Evolutionary conservation across 805 yeast species (phyloP).

Genomic region (Lipomyces starkeyi): DNA sequence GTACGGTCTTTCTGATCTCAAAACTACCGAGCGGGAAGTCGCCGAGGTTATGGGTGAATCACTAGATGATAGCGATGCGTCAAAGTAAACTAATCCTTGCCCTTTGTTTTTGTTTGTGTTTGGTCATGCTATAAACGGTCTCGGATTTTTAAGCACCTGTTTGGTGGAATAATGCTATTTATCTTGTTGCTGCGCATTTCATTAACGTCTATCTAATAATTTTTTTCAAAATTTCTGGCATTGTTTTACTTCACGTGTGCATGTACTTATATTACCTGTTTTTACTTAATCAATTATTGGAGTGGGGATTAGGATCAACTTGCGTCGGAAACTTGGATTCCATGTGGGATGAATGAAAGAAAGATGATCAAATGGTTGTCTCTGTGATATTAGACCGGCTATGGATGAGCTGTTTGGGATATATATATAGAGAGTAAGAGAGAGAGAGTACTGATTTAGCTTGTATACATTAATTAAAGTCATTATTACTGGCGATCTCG

Average conservation of each 20-base stretch:
- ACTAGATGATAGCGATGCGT: constrained; percentile 63
- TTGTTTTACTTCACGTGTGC: background rate
- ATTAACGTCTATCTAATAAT: background rate
- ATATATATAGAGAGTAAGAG: too few species aligned
- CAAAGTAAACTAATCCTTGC: constrained; percentile 12
- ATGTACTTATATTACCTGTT: background rate
- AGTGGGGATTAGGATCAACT: background rate
- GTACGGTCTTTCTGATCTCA: constrained; percentile 87
- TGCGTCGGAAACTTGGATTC: background rate
- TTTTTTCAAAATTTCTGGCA: background rate
- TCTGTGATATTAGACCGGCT: background rate
- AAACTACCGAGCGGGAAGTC: constrained; percentile 67
- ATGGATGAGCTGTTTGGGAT: background rate
- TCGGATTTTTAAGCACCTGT: background rate
- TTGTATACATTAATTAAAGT: too few species aligned
- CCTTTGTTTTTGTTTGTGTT: constrained; percentile 1
- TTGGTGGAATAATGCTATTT: background rate
- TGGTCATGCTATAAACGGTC: background rate
- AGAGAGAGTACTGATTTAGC: too few species aligned
- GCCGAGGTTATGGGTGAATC: constrained; percentile 52
- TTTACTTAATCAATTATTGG: background rate
- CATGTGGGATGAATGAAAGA: background rate
- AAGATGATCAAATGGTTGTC: background rate
- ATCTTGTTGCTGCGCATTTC: background rate
- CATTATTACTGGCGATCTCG: too few species aligned